Evolutionary conservation across 2,329 filamentous ascomycete species (phyloP).

Genomic region (Aspergillus ochraceus): DNA sequence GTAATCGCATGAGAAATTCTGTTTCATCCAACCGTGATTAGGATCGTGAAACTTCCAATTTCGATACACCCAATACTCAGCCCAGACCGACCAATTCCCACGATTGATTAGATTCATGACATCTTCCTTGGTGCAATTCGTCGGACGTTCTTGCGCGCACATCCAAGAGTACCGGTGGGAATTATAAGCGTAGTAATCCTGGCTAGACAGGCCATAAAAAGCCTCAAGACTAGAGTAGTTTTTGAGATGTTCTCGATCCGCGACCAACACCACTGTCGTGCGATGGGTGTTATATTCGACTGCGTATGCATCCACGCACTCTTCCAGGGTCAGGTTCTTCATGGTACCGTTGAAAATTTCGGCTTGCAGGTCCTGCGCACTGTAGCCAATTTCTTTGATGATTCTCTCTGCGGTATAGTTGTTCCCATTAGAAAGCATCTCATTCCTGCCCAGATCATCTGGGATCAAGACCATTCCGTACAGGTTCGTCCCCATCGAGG

Average conservation of each 20-base stretch:
- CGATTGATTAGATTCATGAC: neutral
- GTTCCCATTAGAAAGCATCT: neutral
- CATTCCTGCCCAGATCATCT: neutral
- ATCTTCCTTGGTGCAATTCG: neutral
- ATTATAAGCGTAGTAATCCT: neutral
- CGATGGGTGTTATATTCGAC: conserved; percentile 8
- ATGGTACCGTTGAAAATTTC: conserved; percentile 9
- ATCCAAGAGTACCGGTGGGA: neutral
- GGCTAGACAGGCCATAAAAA: neutral
- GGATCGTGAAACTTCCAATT: neutral
- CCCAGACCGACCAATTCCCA: neutral
- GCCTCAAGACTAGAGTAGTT: neutral
- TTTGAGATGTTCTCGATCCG: neutral
- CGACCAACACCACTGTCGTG: neutral
- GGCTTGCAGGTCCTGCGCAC: neutral
- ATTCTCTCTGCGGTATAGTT: neutral
- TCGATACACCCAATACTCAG: neutral
- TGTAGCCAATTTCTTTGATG: neutral
- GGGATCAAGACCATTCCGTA: conserved; percentile 7
- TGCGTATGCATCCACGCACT: conserved; percentile 6
- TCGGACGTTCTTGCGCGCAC: neutral
- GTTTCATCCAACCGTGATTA: neutral
- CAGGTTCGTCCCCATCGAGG: conserved; percentile 6
- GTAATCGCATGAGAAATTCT: neutral
- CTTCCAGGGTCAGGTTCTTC: neutral